Evolutionary conservation across 306 rosid genomes (phyloP), one percentile per base, ranked within the genome.

Genomic region (Mimosa bimucronata): DNA sequence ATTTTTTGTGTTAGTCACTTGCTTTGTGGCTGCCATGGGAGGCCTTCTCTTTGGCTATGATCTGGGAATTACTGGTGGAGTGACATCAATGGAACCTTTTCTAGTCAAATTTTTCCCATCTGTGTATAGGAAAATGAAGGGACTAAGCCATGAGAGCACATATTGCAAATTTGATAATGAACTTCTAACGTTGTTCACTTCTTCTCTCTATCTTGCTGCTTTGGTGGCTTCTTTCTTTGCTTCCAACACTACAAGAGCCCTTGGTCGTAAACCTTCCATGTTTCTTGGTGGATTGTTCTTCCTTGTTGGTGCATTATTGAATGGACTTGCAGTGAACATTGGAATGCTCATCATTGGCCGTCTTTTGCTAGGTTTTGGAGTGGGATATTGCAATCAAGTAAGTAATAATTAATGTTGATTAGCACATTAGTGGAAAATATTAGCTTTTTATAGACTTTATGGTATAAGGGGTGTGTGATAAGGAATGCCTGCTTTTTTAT

Each of bases 181-280:
- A 18, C 13, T 65, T 8, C 71, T 65, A 7, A 65, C 71, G 2
- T 34, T 65, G 45, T 65, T 65, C 71, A 66, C 71, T 21, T 66
- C 71, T 4, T 66, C 71, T 21, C 48, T 66, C 0, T 66, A 66
- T 40, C 28, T 66, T 10, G 46, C 71, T 1, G 71, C 71, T 9
- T 37, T 66, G 45, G 9, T 18, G 41, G 71, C 71, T 66, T 66
- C 71, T 66, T 66, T 66, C 48, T 66, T 66, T 66, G 71, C 71
- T n/a, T 66, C 71, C 9, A n/a, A 1, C 9, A 66, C 71, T 15
- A 66, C 71, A 19, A 66, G 71, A 66, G 19, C 38, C 44, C 28
- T 66, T 18, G 71, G 71, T 19, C 71, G 71, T 19, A 66, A 66
- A n/a, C 71, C 71, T 11, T 66, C 71, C 23, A 66, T 66, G 71